Evolutionary conservation across 495 filamentous ascomycete genomes (phyloP).

Genomic region (Hypoxylon crocopeplum): DNA sequence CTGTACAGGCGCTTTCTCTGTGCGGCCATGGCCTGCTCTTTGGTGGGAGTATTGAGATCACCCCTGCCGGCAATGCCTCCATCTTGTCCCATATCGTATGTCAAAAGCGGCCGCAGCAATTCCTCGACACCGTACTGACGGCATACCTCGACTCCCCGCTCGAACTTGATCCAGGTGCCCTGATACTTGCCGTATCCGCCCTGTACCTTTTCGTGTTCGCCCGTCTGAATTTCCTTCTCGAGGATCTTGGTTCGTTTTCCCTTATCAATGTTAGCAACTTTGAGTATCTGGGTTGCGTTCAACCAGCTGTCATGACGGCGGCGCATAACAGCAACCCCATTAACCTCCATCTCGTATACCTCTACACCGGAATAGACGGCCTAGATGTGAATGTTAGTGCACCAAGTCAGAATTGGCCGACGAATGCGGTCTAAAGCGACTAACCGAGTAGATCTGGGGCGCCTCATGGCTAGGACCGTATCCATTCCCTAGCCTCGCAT

Average conservation of each 20-base stretch:
- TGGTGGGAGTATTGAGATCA: constrained; percentile 90
- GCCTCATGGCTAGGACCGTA: constrained; percentile 60
- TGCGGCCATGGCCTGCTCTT: constrained; percentile 98
- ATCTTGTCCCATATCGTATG: constrained; percentile 85
- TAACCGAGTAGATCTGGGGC: constrained; percentile 81
- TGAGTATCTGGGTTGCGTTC: constrained; percentile 94
- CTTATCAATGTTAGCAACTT: constrained; percentile 95
- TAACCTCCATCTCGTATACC: constrained; percentile 98
- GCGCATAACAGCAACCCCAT: constrained; percentile 90
- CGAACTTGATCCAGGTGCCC: constrained; percentile 96
- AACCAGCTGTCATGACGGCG: constrained; percentile 90
- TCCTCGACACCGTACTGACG: constrained; percentile 94
- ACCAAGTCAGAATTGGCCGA: constrained; percentile 1
- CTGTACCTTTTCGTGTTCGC: constrained; percentile 97
- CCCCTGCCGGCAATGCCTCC: constrained; percentile 66
- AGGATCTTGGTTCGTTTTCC: constrained; percentile 96
- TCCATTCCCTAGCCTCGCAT: constrained; percentile 48
- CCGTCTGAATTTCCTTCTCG: constrained; percentile 95
- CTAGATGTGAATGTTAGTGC: constrained; percentile 53
- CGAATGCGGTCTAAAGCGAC: constrained; percentile 28
- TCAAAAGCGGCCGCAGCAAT: constrained; percentile 79
- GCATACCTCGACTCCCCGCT: constrained; percentile 89
- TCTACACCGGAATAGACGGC: constrained; percentile 93
- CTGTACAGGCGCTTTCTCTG: constrained; percentile 92
- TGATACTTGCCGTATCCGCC: constrained; percentile 99